These are phyloP conservation scores for Lachnellula occidentalis DNA, from an alignment of 2,329 filamentous ascomycete genomes.

Conservation along the genomic window DNA sequence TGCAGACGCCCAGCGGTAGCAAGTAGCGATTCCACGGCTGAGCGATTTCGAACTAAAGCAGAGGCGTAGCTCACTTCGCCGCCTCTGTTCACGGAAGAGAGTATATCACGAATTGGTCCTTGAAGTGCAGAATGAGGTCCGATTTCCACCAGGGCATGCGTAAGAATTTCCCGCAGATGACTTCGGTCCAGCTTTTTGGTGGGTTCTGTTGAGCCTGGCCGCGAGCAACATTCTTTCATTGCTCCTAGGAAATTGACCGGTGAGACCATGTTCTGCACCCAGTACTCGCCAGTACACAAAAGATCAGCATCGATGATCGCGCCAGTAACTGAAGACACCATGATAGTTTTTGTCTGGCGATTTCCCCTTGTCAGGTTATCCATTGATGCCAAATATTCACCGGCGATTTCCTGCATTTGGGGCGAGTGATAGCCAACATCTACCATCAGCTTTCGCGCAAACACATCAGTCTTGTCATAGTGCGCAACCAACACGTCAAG, in stretches of 20 bases:
- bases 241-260: constrained; percentile 35
- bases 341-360: not conserved
- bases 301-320: not conserved
- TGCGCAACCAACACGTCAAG: not conserved
- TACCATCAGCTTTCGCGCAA: constrained; percentile 18
- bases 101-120: constrained; percentile 5
- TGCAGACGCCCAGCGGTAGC: not conserved
- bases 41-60: not conserved
- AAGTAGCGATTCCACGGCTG: not conserved
- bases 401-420: constrained; percentile 25
- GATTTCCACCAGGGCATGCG: constrained; percentile 7
- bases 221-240: not conserved
- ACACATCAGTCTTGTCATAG: constrained; percentile 5
- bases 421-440: constrained; percentile 25
- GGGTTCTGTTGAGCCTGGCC: not conserved
- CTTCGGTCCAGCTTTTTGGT: not conserved
- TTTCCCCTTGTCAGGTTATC: not conserved
- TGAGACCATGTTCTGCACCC: constrained; percentile 40
- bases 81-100: not conserved
- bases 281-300: constrained; percentile 31
- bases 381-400: constrained; percentile 15
- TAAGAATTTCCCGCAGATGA: not conserved
- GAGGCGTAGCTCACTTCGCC: not conserved
- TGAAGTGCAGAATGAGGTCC: constrained; percentile 13
- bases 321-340: not conserved